phyloP scores from a whole-genome alignment of 1,139 yeast genomes.

The Dujonia santamariae region DNA sequence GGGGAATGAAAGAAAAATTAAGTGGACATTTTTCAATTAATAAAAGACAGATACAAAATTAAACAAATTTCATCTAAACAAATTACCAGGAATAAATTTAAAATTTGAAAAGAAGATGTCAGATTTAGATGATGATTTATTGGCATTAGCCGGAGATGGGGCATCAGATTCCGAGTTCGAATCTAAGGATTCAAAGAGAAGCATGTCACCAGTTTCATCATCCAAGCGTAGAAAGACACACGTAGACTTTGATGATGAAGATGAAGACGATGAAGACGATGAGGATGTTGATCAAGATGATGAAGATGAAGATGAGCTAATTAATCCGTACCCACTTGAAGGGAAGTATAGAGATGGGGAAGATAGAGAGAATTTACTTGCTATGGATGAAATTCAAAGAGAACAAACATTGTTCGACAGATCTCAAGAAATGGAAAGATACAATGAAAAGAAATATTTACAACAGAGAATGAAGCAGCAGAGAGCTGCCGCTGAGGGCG shows the following conservation, averaged over 20 bases:
- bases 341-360: conserved; percentile 84
- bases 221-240: conserved; percentile 19
- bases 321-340: conserved; percentile 86
- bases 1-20: too few relatives aligned
- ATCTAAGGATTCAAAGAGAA: conserved; percentile 5
- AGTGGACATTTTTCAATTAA: too few relatives aligned
- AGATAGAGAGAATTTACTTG: conserved; percentile 65
- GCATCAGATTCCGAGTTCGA: conserved; percentile 8
- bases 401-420: conserved; percentile 91
- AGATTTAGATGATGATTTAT: conserved; percentile 11
- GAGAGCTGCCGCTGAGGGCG: conserved; percentile 25
- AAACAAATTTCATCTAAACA: too few relatives aligned
- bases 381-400: conserved; percentile 87
- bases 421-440: conserved; percentile 85
- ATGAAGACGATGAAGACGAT: conserved; percentile 41
- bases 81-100: conserved; percentile 2
- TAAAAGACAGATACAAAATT: too few relatives aligned
- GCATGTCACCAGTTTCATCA: conserved; percentile 7
- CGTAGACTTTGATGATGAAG: conserved; percentile 23
- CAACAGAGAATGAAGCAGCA: conserved; percentile 69
- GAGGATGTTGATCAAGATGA: conserved; percentile 24
- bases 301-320: conserved; percentile 30
- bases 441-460: conserved; percentile 75
- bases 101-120: too few relatives aligned
- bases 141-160: conserved; percentile 10